Evolutionary conservation across 2,329 filamentous ascomycete species (phyloP).

Genomic region (Aspergillus ustus): DNA sequence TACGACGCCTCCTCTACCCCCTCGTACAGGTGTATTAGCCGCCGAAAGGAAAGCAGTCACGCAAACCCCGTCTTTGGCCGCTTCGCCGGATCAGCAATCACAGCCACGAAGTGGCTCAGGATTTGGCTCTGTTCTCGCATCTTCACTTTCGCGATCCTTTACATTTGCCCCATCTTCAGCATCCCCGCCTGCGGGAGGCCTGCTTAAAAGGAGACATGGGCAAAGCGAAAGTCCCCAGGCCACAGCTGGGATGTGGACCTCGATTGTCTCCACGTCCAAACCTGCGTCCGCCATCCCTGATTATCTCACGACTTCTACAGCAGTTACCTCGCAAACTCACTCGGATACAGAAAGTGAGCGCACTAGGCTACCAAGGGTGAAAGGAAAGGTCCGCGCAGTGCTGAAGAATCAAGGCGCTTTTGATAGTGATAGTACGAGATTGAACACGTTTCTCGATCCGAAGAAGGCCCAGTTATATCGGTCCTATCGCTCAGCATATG

Average conservation of each 20-base stretch:
- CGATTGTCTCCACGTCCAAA: slow-evolving; percentile 28
- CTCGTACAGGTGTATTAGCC: slow-evolving; percentile 46
- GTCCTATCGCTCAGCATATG: slow-evolving; percentile 62
- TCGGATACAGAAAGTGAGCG: slow-evolving; percentile 47
- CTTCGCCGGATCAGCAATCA: slow-evolving; percentile 48
- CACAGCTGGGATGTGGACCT: slow-evolving; percentile 35
- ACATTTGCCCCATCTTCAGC: slow-evolving; percentile 49
- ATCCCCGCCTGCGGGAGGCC: slow-evolving; percentile 43
- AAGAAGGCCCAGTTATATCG: slow-evolving; percentile 53
- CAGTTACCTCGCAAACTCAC: slow-evolving; percentile 37
- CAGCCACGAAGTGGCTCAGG: slow-evolving; percentile 45
- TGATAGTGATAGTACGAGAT: slow-evolving; percentile 54
- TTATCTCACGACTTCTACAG: slow-evolving; percentile 36
- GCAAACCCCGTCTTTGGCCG: slow-evolving; percentile 44
- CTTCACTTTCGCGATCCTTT: slow-evolving; percentile 51
- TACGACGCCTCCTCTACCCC: slow-evolving; percentile 55
- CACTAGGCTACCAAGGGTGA: slow-evolving; percentile 31
- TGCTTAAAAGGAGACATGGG: slow-evolving; percentile 43
- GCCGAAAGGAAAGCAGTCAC: slow-evolving; percentile 49
- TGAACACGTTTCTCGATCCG: slow-evolving; percentile 55
- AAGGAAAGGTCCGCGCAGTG: slow-evolving; percentile 51
- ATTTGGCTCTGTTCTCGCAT: slow-evolving; percentile 48
- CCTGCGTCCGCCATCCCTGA: slow-evolving; percentile 33
- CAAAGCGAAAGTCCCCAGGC: slow-evolving; percentile 42
- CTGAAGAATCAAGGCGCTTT: slow-evolving; percentile 63